Conservation (phyloP, 495 filamentous ascomycete genomes). For the Staphylotrichum tortipilum region DNA sequence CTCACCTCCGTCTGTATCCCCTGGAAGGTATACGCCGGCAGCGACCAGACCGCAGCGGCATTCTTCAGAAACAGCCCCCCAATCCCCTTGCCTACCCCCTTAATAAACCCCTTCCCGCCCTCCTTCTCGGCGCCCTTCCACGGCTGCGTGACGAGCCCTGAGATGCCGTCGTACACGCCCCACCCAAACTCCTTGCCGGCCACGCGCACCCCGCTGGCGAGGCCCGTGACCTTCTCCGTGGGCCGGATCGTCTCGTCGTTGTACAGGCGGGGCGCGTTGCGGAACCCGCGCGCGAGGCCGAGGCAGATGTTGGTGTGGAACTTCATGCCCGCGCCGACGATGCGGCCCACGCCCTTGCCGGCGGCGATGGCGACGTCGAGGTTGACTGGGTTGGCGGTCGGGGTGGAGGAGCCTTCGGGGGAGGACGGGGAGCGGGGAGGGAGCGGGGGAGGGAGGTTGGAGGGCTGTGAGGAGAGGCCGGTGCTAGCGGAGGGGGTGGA, state of each 20-base stretch:
- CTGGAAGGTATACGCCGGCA: constrained; percentile 66
- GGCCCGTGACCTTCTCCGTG: constrained; percentile 59
- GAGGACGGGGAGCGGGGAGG: background rate
- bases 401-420: background rate
- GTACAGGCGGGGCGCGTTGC: constrained; percentile 74
- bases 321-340: constrained; percentile 61
- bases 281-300: constrained; percentile 71
- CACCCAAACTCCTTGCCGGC: constrained; percentile 60
- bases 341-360: constrained; percentile 55
- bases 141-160: constrained; percentile 65
- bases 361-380: constrained; percentile 51
- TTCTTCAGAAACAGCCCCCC: constrained; percentile 65
- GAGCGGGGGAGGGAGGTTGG: background rate
- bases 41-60: constrained; percentile 53
- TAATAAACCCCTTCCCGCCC: constrained; percentile 59
- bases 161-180: constrained; percentile 61
- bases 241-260: constrained; percentile 65
- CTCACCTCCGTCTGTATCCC: constrained; percentile 68
- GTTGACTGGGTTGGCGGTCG: constrained; percentile 18
- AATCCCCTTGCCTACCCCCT: constrained; percentile 67
- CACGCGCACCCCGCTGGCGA: constrained; percentile 57
- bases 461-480: background rate
- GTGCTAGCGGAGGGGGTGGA: constrained; percentile 1
- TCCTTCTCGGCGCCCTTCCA: constrained; percentile 57
- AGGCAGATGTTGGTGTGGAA: constrained; percentile 75